Base-by-base conservation (phyloP, 1,284 basidiomycete species). In the Pascua guehoae region DNA sequence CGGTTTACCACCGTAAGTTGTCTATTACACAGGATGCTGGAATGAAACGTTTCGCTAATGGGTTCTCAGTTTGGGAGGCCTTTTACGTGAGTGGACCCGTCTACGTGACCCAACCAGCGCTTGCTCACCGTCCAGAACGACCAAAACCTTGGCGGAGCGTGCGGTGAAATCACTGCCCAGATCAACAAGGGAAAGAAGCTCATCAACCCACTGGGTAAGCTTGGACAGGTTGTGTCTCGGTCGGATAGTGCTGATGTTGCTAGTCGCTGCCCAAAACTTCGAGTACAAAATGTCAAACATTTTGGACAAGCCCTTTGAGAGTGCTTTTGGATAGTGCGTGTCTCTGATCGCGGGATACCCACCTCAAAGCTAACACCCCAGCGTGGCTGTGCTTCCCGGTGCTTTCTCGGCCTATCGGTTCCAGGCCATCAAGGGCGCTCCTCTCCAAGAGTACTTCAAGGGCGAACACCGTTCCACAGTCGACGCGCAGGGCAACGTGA, bases 241-340 rank as follows among this genome's bases (percentile, higher is more conserved):
- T 32, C 24, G 24, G 24, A 32, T 32, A 32, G 24, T 3, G 24
- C 24, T 32, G 24, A 32, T 7, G 24, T 32, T 32, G 81, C 98
- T 47, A 66, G 65, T 94, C 38, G 92, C 92, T 11, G 91, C 91
- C 24, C 95, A 98, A 76, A 98, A 98, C 78, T 98, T 98, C 69
- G 95, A 98, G 78, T 98, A 98, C 81, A 97, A 80, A 79, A 94
- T 94, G 89, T 92, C 89, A 41, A 94, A 94, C 75, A 95, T 96
- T 68, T 81, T 94, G 32, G 89, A 89, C 85, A 75, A 66, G 75
- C 94, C 94, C 3, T 81, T 95, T 47, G 94, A 98, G 77, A 93
- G 89, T 68, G 88, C 86, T 62, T 98, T 98, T 70, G 95, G 94
- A 53, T 98, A 97, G 67, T 69, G 39, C 56, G 66, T 92, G 17